phyloP scores from a whole-genome alignment of 345 rosid species.

The Hypericum perforatum region DNA sequence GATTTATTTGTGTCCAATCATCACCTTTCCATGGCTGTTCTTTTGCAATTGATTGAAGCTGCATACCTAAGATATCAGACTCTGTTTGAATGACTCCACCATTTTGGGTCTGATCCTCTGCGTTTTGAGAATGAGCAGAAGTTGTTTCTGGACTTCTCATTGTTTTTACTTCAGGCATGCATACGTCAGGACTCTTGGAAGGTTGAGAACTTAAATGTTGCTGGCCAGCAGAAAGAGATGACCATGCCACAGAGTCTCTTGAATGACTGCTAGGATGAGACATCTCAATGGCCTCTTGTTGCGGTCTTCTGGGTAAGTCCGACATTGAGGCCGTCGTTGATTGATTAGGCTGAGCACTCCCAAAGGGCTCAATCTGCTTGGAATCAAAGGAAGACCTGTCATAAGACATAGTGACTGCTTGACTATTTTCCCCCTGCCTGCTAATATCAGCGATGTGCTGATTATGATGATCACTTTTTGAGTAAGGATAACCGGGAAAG shows the following conservation, averaged over 20 bases:
- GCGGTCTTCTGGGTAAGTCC: slow-evolving; percentile 13
- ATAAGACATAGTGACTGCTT: slow-evolving; percentile 24
- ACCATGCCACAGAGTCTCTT: slow-evolving; percentile 14
- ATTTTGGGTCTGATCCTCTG: slow-evolving; percentile 28
- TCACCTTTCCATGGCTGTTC: slow-evolving; percentile 31
- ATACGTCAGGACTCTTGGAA: slow-evolving; percentile 22
- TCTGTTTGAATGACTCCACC: slow-evolving; percentile 28
- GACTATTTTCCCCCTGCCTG: slow-evolving; percentile 23
- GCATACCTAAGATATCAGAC: slow-evolving; percentile 21
- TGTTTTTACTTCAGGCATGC: slow-evolving; percentile 26
- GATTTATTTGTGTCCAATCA: slow-evolving; percentile 13
- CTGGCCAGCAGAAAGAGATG: no score
- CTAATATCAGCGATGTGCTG: slow-evolving; percentile 28
- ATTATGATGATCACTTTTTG: slow-evolving; percentile 34
- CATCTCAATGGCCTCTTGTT: slow-evolving; percentile 21
- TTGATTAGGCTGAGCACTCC: slow-evolving; percentile 36
- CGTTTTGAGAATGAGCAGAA: slow-evolving; percentile 28
- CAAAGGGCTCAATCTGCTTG: slow-evolving; percentile 32
- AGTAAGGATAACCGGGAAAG: slow-evolving; percentile 37
- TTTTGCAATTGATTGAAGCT: slow-evolving; percentile 25
- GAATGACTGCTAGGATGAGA: slow-evolving; percentile 17
- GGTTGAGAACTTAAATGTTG: slow-evolving; percentile 18
- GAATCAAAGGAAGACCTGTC: slow-evolving; percentile 30
- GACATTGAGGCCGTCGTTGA: slow-evolving; percentile 20
- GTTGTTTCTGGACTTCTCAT: slow-evolving; percentile 30